Evolutionary conservation across 352 stramenopile genomes (phyloP).

Genomic region (Plasmopara muralis): DNA sequence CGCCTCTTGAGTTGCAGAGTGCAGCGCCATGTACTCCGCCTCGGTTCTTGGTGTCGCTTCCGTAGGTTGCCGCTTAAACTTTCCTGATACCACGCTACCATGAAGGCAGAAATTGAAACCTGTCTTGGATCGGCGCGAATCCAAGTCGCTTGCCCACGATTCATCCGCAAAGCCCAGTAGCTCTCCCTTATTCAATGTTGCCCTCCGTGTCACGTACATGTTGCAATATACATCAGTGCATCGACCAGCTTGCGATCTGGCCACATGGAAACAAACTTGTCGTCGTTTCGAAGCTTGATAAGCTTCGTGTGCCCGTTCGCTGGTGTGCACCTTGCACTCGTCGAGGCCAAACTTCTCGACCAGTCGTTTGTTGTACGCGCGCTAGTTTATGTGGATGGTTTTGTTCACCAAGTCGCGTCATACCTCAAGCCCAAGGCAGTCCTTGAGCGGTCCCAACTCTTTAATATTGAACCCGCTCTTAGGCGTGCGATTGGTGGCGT

Average conservation of each 20-base stretch:
- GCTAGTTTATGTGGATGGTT: not conserved
- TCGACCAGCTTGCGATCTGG: not conserved
- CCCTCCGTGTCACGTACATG: not conserved
- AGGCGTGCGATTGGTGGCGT: too few species aligned
- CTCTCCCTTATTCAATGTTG: conserved; percentile 2
- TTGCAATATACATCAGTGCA: not conserved
- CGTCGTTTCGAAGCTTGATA: not conserved
- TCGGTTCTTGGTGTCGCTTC: not conserved
- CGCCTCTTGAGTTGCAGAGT: not conserved
- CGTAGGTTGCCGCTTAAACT: not conserved
- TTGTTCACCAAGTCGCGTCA: not conserved
- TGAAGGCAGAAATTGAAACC: not conserved
- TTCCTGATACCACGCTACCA: not conserved
- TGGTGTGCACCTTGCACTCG: not conserved
- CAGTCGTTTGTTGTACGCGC: not conserved
- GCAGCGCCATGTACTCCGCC: not conserved
- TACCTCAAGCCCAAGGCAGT: not conserved
- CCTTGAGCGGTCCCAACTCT: too few species aligned
- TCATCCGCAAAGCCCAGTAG: not conserved
- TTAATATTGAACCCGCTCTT: too few species aligned
- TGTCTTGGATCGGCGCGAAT: not conserved
- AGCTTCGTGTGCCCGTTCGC: not conserved
- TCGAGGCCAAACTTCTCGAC: not conserved
- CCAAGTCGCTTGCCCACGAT: not conserved
- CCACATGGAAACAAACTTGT: not conserved